A percentile compares a stretch with the other conserved stretches of the same genome.
Evolutionary conservation across 1,284 basidiomycete species (phyloP).

Genomic region (Mycena sp.): DNA sequence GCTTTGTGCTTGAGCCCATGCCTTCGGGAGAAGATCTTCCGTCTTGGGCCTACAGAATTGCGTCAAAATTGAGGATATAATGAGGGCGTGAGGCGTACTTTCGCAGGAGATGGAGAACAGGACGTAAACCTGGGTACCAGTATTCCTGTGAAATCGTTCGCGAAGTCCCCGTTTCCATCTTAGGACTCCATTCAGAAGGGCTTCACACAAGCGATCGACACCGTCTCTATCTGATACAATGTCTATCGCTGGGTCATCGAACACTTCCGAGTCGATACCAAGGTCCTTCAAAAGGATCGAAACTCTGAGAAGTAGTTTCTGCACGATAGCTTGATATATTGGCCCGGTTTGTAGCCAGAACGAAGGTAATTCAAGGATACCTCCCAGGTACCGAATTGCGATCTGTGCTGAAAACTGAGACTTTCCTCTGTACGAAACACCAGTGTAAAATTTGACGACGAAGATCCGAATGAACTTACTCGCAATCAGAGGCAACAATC

Average conservation of each 20-base stretch:
- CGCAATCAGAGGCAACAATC: neutral
- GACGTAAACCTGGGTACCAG: neutral
- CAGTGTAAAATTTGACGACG: neutral
- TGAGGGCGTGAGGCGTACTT: too few species aligned
- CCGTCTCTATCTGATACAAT: neutral
- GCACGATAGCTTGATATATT: neutral
- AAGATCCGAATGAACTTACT: neutral
- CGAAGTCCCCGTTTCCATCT: neutral
- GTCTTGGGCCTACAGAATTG: too few species aligned
- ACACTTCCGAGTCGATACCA: neutral
- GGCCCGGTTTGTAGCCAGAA: conserved; percentile 8
- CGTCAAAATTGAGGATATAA: too few species aligned
- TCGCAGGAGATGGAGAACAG: neutral
- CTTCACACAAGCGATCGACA: neutral
- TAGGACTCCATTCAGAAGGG: neutral
- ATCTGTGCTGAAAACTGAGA: neutral
- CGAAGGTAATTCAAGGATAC: conserved; percentile 1
- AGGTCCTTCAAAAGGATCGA: neutral
- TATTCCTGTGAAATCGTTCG: neutral
- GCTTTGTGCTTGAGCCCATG: too few species aligned
- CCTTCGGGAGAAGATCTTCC: too few species aligned
- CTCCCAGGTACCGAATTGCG: conserved; percentile 6
- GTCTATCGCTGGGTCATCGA: neutral
- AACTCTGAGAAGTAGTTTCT: neutral
- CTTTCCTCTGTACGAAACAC: neutral